A percentile compares a stretch with the other conserved stretches of the same genome.
Evolutionary conservation across 208 protist species (phyloP).

Genomic region (Acanthamoeba castellanii): DNA sequence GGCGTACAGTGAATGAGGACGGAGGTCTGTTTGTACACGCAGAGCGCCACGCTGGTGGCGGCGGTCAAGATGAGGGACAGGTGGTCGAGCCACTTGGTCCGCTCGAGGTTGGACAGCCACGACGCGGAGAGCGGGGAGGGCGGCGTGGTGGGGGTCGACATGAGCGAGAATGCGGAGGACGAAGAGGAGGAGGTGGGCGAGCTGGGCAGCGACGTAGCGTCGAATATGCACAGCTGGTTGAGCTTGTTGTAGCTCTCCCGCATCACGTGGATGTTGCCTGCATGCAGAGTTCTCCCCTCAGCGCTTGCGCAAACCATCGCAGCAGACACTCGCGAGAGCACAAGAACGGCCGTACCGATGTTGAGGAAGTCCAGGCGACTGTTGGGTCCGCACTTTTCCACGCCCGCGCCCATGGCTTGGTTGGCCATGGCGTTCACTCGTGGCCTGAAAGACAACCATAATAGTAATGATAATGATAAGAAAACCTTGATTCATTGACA

Average conservation of each 20-base stretch:
- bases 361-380: conserved; percentile 60
- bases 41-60: conserved; percentile 29
- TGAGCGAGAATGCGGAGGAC: not conserved
- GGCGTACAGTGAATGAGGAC: conserved; percentile 69
- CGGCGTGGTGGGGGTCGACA: not conserved
- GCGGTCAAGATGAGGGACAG: conserved; percentile 26
- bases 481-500: not conserved
- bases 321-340: not conserved
- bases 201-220: not conserved
- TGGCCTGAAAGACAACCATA: not conserved
- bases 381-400: conserved; percentile 25
- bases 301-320: not conserved
- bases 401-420: conserved; percentile 64
- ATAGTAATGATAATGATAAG: not conserved
- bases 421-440: conserved; percentile 70
- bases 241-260: conserved; percentile 60
- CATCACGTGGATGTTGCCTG: conserved; percentile 72
- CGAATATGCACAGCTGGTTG: conserved; percentile 29
- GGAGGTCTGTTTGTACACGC: conserved; percentile 50
- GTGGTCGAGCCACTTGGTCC: conserved; percentile 68
- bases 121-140: conserved; percentile 20
- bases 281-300: not conserved
- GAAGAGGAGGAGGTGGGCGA: conserved; percentile 36
- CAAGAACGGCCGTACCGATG: not conserved
- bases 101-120: conserved; percentile 54